Evolutionary conservation across 2,329 filamentous ascomycete species (phyloP).

Genomic region (Aspergillus brasiliensis): DNA sequence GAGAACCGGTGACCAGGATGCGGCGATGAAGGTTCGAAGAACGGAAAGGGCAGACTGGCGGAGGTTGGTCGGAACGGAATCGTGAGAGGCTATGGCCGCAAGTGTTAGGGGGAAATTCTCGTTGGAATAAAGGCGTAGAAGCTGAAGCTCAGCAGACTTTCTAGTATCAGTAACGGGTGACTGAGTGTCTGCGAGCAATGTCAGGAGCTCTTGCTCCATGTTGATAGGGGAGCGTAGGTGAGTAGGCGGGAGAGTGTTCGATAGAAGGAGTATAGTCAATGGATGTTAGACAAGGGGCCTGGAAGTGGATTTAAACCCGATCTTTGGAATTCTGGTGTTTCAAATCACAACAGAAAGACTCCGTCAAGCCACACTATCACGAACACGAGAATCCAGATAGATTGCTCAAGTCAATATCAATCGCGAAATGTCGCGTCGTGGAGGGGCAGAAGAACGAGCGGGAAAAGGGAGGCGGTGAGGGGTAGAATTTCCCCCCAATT

Average conservation of each 20-base stretch:
- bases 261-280: not conserved
- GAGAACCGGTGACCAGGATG: conserved; percentile 77
- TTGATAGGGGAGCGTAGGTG: conserved; percentile 19
- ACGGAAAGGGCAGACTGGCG: conserved; percentile 81
- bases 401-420: not conserved
- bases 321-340: not conserved
- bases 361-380: not conserved
- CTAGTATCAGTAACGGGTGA: conserved; percentile 73
- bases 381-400: not conserved
- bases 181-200: conserved; percentile 85
- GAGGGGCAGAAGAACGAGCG: conserved; percentile 19
- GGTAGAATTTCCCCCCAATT: not conserved
- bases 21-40: conserved; percentile 80
- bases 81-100: conserved; percentile 76
- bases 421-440: conserved; percentile 21
- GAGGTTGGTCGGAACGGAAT: conserved; percentile 70
- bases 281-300: not conserved
- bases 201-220: conserved; percentile 93
- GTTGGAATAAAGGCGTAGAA: conserved; percentile 69
- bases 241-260: not conserved
- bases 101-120: conserved; percentile 77
- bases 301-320: not conserved
- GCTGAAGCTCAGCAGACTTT: conserved; percentile 82
- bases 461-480: conserved; percentile 23
- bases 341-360: not conserved